These are phyloP conservation scores for Meyerozyma smithsonii DNA, from an alignment of 1,139 yeast genomes.

Conservation along the genomic window DNA sequence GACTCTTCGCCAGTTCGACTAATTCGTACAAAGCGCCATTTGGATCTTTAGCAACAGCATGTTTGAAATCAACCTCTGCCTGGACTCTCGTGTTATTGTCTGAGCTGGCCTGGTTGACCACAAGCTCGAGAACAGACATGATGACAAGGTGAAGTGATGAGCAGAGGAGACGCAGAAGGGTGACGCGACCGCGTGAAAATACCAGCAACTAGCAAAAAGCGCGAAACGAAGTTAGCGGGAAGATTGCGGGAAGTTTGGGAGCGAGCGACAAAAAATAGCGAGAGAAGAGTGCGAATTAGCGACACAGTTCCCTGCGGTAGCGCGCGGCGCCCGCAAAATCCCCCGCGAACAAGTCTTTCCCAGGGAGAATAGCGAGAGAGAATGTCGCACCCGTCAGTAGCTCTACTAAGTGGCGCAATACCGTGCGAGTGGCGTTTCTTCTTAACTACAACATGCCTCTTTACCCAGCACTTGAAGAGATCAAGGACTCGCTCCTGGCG, in stretches of 20 bases:
- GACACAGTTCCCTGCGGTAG: too few relatives aligned
- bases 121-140: constrained; percentile 13
- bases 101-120: constrained; percentile 31
- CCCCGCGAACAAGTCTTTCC: too few relatives aligned
- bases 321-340: too few relatives aligned
- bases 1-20: constrained; percentile 21
- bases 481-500: constrained; percentile 56
- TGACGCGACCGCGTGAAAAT: too few relatives aligned
- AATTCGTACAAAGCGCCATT: constrained; percentile 25
- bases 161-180: too few relatives aligned
- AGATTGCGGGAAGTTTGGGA: background rate
- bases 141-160: too few relatives aligned
- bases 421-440: background rate
- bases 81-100: constrained; percentile 31
- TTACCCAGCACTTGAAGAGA: constrained; percentile 42
- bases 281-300: too few relatives aligned
- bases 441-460: background rate
- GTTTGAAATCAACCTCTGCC: constrained; percentile 33
- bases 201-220: too few relatives aligned
- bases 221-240: background rate
- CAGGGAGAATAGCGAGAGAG: too few relatives aligned
- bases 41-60: constrained; percentile 26
- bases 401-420: background rate
- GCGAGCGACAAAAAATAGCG: too few relatives aligned
- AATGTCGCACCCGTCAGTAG: background rate